Evolutionary conservation across 1,284 basidiomycete species (phyloP).

Genomic region (Ceraceosorus guamensis): DNA sequence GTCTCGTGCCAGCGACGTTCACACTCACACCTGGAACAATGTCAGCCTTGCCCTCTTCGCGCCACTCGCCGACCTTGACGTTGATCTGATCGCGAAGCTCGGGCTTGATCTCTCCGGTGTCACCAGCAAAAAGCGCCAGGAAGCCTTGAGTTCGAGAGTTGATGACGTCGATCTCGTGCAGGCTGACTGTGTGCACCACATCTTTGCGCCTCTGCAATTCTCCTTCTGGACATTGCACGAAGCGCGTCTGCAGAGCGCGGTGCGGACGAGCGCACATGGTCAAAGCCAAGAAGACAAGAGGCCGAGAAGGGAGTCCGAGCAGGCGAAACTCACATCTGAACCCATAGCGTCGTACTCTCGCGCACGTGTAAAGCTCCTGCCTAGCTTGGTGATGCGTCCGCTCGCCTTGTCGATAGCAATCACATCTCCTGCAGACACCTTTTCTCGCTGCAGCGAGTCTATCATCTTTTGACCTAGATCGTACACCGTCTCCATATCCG

Average conservation of each 20-base stretch:
- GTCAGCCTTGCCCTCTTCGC: conserved; percentile 96
- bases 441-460: conserved; percentile 90
- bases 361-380: conserved; percentile 87
- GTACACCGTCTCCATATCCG: conserved; percentile 99
- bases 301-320: no score
- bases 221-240: conserved; percentile 94
- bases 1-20: no score
- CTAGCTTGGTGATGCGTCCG: conserved; percentile 93
- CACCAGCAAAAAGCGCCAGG: conserved; percentile 61
- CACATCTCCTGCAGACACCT: conserved; percentile 91
- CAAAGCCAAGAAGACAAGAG: background rate
- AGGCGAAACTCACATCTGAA: conserved; percentile 64
- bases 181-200: conserved; percentile 89
- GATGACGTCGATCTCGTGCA: conserved; percentile 99
- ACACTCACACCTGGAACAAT: conserved; percentile 74
- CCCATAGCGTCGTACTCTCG: conserved; percentile 97
- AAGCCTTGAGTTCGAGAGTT: conserved; percentile 91
- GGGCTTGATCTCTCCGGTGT: conserved; percentile 97
- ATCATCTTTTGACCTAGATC: conserved; percentile 99
- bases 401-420: conserved; percentile 92
- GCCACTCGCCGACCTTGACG: conserved; percentile 91
- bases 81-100: conserved; percentile 95
- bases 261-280: no score
- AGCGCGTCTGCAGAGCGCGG: conserved; percentile 71
- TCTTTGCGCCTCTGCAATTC: conserved; percentile 96